Evolutionary conservation across 2,329 filamentous ascomycete species (phyloP).

Genomic region (Fusarium nodosum): DNA sequence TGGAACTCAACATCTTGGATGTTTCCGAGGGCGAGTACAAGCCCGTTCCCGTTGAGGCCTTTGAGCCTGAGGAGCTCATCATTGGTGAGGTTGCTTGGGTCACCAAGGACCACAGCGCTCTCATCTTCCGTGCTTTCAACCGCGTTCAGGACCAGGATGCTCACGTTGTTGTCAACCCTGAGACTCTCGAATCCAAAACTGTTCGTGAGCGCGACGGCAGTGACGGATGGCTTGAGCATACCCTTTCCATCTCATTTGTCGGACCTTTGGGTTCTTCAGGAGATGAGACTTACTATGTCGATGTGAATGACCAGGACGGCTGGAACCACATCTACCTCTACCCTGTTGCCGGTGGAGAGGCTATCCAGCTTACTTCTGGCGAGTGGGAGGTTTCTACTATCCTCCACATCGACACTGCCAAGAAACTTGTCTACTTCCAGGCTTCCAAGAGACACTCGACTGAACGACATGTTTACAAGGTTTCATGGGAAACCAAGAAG

Average conservation of each 20-base stretch:
- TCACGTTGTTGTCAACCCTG: constrained; percentile 70
- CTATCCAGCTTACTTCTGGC: constrained; percentile 71
- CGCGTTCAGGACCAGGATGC: constrained; percentile 76
- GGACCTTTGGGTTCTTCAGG: constrained; percentile 58
- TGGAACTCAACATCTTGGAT: constrained; percentile 70
- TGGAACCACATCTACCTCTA: constrained; percentile 79
- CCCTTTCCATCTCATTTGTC: constrained; percentile 68
- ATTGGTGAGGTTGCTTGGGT: constrained; percentile 78
- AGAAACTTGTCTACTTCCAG: constrained; percentile 72
- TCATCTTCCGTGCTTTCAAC: constrained; percentile 76
- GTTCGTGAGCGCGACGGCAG: constrained; percentile 70
- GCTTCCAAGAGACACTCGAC: constrained; percentile 76
- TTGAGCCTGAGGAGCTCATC: constrained; percentile 71
- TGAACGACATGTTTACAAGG: constrained; percentile 76
- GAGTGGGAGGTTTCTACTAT: constrained; percentile 75
- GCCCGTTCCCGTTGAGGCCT: constrained; percentile 67
- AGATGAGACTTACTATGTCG: constrained; percentile 69
- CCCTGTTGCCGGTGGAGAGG: constrained; percentile 67
- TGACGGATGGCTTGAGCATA: constrained; percentile 74
- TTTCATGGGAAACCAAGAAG: constrained; percentile 68
- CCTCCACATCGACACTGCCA: constrained; percentile 69
- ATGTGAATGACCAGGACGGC: constrained; percentile 74
- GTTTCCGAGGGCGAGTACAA: constrained; percentile 62
- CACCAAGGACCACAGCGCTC: constrained; percentile 69
- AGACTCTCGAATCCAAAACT: constrained; percentile 59